Evolutionary conservation across 2,329 filamentous ascomycete species (phyloP).

Genomic region (Sporothrix sp.): DNA sequence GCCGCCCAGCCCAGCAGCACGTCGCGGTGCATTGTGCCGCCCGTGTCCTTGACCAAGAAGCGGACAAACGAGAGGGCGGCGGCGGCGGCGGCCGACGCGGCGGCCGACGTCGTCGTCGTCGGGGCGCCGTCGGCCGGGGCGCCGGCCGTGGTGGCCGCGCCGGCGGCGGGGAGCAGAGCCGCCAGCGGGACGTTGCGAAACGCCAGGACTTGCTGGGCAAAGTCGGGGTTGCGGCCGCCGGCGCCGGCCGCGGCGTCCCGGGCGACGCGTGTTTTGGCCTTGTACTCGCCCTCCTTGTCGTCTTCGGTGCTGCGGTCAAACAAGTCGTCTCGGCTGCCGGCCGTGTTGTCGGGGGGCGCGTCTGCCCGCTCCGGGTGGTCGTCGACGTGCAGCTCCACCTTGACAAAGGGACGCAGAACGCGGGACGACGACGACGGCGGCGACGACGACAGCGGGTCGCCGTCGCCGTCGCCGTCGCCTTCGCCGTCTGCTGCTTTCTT

Average conservation of each 20-base stretch:
- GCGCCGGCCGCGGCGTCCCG: slow-evolving; percentile 21
- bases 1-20: slow-evolving; percentile 81
- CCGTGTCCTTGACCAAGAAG: slow-evolving; percentile 73
- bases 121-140: slow-evolving; percentile 46
- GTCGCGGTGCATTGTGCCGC: slow-evolving; percentile 64
- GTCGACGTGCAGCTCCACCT: slow-evolving; percentile 75
- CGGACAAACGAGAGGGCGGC: slow-evolving; percentile 64
- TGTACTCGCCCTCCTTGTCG: slow-evolving; percentile 48
- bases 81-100: slow-evolving; percentile 44
- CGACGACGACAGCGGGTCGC: background rate
- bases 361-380: slow-evolving; percentile 23
- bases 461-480: background rate
- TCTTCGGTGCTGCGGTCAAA: too few relatives aligned
- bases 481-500: slow-evolving; percentile 12
- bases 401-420: slow-evolving; percentile 71
- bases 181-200: slow-evolving; percentile 44
- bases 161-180: slow-evolving; percentile 16
- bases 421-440: background rate
- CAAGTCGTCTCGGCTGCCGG: slow-evolving; percentile 37
- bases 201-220: slow-evolving; percentile 45
- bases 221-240: slow-evolving; percentile 54
- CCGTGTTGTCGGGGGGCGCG: slow-evolving; percentile 5
- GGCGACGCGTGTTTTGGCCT: slow-evolving; percentile 34
- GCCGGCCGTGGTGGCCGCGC: slow-evolving; percentile 42
- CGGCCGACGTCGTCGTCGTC: slow-evolving; percentile 14